phyloP scores from a whole-genome alignment of 1,284 basidiomycete genomes.

The Termitomyces sp. region DNA sequence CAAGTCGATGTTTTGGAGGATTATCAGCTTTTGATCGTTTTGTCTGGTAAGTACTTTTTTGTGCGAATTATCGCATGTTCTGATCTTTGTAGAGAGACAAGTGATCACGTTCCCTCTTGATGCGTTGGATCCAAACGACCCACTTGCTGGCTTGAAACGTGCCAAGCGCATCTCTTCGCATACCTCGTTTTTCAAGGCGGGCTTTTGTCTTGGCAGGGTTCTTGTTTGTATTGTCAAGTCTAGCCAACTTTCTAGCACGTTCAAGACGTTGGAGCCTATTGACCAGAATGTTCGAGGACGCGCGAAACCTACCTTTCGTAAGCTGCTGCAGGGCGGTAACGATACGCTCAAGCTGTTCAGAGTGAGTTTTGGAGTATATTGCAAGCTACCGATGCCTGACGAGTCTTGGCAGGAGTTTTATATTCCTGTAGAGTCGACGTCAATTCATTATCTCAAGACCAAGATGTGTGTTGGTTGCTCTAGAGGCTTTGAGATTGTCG shows the following conservation, averaged over 20 bases:
- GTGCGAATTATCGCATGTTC: too few relatives aligned
- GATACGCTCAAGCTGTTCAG: slow-evolving; percentile 94
- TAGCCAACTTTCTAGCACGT: slow-evolving; percentile 90
- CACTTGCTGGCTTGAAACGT: slow-evolving; percentile 85
- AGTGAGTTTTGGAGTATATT: slow-evolving; percentile 39
- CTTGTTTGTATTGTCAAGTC: slow-evolving; percentile 98
- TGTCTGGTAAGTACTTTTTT: slow-evolving; percentile 59
- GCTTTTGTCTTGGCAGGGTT: slow-evolving; percentile 89
- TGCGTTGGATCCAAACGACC: slow-evolving; percentile 86
- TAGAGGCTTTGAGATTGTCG: slow-evolving; percentile 99
- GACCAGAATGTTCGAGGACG: slow-evolving; percentile 57
- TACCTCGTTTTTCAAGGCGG: slow-evolving; percentile 97
- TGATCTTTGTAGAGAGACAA: slow-evolving; percentile 64
- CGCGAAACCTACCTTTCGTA: slow-evolving; percentile 1
- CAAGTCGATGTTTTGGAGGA: slow-evolving; percentile 98
- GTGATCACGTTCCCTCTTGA: slow-evolving; percentile 97
- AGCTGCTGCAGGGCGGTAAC: slow-evolving; percentile 48
- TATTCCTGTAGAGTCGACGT: slow-evolving; percentile 95
- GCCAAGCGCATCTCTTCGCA: slow-evolving; percentile 95
- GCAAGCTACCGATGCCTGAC: too few relatives aligned
- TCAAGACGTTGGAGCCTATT: slow-evolving; percentile 96
- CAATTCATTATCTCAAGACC: slow-evolving; percentile 97
- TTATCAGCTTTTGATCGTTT: slow-evolving; percentile 91
- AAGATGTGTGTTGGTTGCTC: slow-evolving; percentile 97
- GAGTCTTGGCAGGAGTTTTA: slow-evolving; percentile 79